phyloP scores from a whole-genome alignment of 192 early-diverging fungal genomes.

The Dissophora globulifera region DNA sequence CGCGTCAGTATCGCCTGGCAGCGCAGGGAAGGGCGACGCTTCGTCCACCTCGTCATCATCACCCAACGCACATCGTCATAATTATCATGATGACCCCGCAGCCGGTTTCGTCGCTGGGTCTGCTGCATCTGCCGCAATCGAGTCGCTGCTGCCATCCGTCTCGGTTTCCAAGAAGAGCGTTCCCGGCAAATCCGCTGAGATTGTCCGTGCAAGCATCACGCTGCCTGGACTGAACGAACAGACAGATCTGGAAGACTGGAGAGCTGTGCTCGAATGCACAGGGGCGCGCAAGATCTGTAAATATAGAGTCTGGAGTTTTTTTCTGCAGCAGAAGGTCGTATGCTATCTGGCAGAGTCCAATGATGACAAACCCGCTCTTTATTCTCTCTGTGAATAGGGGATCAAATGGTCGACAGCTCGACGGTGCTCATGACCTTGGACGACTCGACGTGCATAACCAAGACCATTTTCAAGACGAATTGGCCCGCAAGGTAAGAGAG shows the following conservation, averaged over 20 bases:
- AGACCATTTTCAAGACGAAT: conserved; percentile 51
- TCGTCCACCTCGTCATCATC: conserved; percentile 24
- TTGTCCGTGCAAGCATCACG: conserved; percentile 46
- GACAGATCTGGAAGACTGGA: conserved; percentile 55
- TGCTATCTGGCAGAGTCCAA: too few relatives aligned
- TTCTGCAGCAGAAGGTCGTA: not conserved
- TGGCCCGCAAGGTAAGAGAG: conserved; percentile 50
- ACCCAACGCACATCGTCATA: conserved; percentile 10
- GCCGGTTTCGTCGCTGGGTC: conserved; percentile 26
- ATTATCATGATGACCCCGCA: conserved; percentile 13
- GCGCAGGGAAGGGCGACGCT: not conserved
- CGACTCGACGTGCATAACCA: conserved; percentile 53
- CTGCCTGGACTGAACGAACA: conserved; percentile 52
- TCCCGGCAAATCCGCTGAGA: conserved; percentile 54
- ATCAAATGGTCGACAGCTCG: conserved; percentile 54
- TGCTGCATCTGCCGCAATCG: conserved; percentile 47
- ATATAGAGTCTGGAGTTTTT: conserved; percentile 4
- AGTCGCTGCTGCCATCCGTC: conserved; percentile 41
- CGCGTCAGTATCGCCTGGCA: conserved; percentile 22
- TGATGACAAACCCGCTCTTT: too few relatives aligned
- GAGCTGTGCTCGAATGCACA: conserved; percentile 49
- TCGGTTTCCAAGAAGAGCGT: conserved; percentile 47
- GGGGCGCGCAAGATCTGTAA: conserved; percentile 53
- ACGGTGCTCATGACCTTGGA: conserved; percentile 50
- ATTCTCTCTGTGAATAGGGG: conserved; percentile 26